A percentile compares a stretch with the other conserved stretches of the same genome.
These are phyloP conservation scores for Rhizopus sp. DNA, from an alignment of 371 early-diverging fungal genomes.

Conservation along the genomic window DNA sequence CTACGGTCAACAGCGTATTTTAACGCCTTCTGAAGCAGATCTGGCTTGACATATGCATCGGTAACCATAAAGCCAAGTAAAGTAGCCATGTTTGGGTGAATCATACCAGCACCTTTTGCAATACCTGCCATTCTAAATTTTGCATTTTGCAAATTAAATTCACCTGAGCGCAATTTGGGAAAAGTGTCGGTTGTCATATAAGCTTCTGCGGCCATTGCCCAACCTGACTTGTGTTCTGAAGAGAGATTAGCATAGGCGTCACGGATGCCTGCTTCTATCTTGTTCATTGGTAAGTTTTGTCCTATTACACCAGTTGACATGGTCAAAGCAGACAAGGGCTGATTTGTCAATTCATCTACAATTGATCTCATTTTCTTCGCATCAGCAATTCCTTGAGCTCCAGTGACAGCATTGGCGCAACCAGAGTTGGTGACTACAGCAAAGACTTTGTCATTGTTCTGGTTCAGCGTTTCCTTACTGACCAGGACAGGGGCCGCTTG, in stretches of 20 bases:
- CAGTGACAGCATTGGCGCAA: conserved; percentile 96
- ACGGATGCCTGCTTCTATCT: conserved; percentile 76
- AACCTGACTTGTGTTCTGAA: conserved; percentile 58
- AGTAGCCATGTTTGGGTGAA: conserved; percentile 94
- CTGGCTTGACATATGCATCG: conserved; percentile 71
- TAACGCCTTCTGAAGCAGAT: conserved; percentile 71
- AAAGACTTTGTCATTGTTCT: conserved; percentile 52
- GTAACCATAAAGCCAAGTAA: conserved; percentile 86
- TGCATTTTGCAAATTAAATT: conserved; percentile 55
- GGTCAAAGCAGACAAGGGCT: conserved; percentile 60
- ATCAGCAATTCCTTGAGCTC: conserved; percentile 79
- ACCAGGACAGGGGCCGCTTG: conserved; percentile 91
- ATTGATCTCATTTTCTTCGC: conserved; percentile 72
- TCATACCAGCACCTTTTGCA: conserved; percentile 97
- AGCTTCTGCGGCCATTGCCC: conserved; percentile 83
- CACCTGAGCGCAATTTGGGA: conserved; percentile 81
- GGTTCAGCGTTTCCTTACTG: conserved; percentile 63
- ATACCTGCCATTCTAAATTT: conserved; percentile 85
- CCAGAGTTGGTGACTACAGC: conserved; percentile 89
- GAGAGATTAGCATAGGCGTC: conserved; percentile 51
- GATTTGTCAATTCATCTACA: conserved; percentile 51
- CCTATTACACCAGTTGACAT: conserved; percentile 99
- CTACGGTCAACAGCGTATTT: conserved; percentile 84
- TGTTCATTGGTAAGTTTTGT: conserved; percentile 84
- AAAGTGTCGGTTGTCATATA: conserved; percentile 98